Evolutionary conservation across 768 basidiomycete species (phyloP), one percentile per base, ranked within the genome.

Genomic region (Tylopilus balloui): DNA sequence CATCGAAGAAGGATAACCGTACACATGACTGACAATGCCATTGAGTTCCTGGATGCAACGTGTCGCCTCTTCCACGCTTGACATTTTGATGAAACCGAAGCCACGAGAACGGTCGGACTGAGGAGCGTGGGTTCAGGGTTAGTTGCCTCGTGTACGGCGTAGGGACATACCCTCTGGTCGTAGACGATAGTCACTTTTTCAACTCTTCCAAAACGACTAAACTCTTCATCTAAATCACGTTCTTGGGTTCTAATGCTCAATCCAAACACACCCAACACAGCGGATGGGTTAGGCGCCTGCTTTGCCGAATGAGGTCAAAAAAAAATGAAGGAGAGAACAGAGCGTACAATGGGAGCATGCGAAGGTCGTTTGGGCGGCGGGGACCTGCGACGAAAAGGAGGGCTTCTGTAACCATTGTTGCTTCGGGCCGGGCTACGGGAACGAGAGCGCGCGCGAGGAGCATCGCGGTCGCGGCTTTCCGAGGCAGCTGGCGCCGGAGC

Each of bases 61-160:
- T 23, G 81, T 74, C 9, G 95, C 95, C 54, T 96, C 95, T 50
- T 92, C 90, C n/a, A 84, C 79, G 31, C 76, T 78, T 13, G 79
- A 78, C 93, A 99, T 97, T 56, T 84, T 86, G 69, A 99, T 94
- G 66, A 99, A 99, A 36, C 95, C 95, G 57, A 99, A 99, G 11
- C 95, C 96, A 53, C 95, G 88, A 45, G 95, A 97, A 48, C 95
- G 86, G 65, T 94, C 93, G 46, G 91, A 90, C 92, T 88, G 69
- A 38, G 42, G 23, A 40, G 24, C 15, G 1, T 50, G 51, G 61
- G 51, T 59, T 37, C 31, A 61, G 63, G 62, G 63, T 60, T 51
- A 36, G 25, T 19, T 13, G 5, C 20, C 27, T 17, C 21, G n/a
- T 15, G 32, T 44, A 23, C 1, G 8, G 15, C 7, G 39, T 2